Base-by-base conservation (phyloP, 1,139 yeast species). In the Lodderomyces jiufengensis region DNA sequence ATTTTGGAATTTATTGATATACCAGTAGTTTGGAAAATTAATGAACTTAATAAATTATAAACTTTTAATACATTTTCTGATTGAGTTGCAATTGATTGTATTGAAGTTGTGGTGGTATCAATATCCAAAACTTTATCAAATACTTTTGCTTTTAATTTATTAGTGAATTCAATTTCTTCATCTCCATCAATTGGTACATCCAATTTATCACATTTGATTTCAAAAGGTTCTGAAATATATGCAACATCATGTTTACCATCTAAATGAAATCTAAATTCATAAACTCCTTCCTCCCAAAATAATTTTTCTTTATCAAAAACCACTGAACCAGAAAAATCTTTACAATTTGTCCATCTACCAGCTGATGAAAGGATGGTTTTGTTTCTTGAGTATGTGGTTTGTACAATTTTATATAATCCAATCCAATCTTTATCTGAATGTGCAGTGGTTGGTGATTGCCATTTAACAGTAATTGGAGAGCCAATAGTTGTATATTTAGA, bases 181-280 rank as follows among this genome's bases (percentile, higher is more conserved):
- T 32, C 31, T 12, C 49, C 51, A 12, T 49, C 47, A 11, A 42
- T 40, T 13, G 76, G 71, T 15, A 73, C 66, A 3, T 57, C 52
- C n/a, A 77, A 47, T 15, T 54, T 48, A 9, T 73, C 69, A 27
- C 69, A 55, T 32, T 61, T 68, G 31, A 85, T 67, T 54, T 80
- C 84, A 59, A 85, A 82, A n/a, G 92, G 88, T 41, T 70, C 72
- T 0, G 92, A 78, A 32, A 80, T 70, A 40, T 73, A 71, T 25
- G 81, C 66, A 21, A 85, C 95, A 43, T 78, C 83, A 54, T 86
- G 95, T 42, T 80, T 76, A 20, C 78, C 80, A 36, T 73, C 75
- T 36, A 75, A 67, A 52, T 86, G 95, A 50, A 83, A 84, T 56
- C 95, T 70, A 50, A 85, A 73, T 57, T 85, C 94, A 57, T 79